Conservation (phyloP, 1,284 basidiomycete species). For the Fomitopsis betulina region DNA sequence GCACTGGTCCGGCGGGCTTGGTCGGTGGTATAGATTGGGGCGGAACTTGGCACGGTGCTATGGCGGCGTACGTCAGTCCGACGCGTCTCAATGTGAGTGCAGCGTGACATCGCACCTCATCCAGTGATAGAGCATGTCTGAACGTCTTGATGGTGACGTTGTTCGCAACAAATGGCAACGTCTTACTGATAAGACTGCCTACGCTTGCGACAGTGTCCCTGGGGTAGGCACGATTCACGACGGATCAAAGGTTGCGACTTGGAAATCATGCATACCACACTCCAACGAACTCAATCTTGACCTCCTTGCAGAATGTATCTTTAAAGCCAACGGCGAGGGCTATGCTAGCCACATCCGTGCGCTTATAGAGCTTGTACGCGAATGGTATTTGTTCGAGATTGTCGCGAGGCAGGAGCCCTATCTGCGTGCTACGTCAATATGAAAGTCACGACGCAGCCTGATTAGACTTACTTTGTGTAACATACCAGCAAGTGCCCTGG, state of each 20-base stretch:
- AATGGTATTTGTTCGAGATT: constrained; percentile 53
- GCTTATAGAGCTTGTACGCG: constrained; percentile 53
- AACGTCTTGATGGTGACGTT: constrained; percentile 37
- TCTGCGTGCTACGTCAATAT: constrained; percentile 20
- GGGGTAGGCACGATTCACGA: background rate
- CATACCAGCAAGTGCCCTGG: constrained; percentile 44
- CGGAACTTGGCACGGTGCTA: constrained; percentile 36
- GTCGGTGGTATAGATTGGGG: constrained; percentile 28
- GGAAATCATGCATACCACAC: constrained; percentile 24
- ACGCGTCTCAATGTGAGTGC: background rate
- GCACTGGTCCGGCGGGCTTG: constrained; percentile 5
- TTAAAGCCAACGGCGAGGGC: constrained; percentile 44
- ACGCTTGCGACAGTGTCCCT: constrained; percentile 38
- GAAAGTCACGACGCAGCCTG: background rate
- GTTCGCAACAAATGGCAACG: constrained; percentile 36
- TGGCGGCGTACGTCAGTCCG: background rate
- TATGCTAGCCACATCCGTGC: constrained; percentile 35
- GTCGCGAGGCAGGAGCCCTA: constrained; percentile 46
- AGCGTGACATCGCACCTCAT: constrained; percentile 29
- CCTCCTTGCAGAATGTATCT: constrained; percentile 43
- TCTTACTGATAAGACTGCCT: constrained; percentile 32
- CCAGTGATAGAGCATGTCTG: constrained; percentile 40
- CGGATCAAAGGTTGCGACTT: background rate
- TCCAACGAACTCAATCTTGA: constrained; percentile 47
- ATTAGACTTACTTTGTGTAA: constrained; percentile 24